These are phyloP conservation scores for Hyphopichia burtonii DNA, from an alignment of 1,139 yeast species.

Conservation along the genomic window DNA sequence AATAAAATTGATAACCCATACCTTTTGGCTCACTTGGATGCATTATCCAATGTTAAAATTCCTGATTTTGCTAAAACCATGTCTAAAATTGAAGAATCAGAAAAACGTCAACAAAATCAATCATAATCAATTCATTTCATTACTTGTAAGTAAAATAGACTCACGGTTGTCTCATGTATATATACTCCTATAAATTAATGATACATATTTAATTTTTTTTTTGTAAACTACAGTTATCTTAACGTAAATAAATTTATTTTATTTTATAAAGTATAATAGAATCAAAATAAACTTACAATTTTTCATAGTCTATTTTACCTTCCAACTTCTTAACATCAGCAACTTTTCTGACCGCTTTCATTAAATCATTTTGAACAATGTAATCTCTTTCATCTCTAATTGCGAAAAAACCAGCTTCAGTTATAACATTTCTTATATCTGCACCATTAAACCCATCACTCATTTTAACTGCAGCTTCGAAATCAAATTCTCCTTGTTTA, in stretches of 20 bases:
- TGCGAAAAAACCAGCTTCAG: slow-evolving; percentile 99
- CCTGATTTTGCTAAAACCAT: slow-evolving; percentile 35
- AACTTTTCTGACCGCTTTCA: slow-evolving; percentile 98
- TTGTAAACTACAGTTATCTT: too few species aligned
- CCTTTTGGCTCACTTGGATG: slow-evolving; percentile 40
- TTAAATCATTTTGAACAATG: slow-evolving; percentile 86
- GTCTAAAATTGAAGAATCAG: slow-evolving; percentile 14
- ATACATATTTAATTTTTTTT: background rate
- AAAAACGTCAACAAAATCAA: background rate
- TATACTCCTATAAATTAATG: background rate
- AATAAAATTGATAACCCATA: slow-evolving; percentile 41
- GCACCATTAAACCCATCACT: slow-evolving; percentile 99
- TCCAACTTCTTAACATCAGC: slow-evolving; percentile 96
- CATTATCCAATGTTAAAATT: slow-evolving; percentile 28
- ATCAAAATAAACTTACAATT: slow-evolving; percentile 50
- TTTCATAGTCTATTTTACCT: slow-evolving; percentile 92
- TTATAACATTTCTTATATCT: slow-evolving; percentile 92
- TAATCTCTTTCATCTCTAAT: slow-evolving; percentile 97
- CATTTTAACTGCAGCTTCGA: slow-evolving; percentile 96
- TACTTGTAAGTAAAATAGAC: background rate
- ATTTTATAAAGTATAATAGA: too few species aligned
- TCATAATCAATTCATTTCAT: background rate
- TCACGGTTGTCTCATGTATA: slow-evolving; percentile 3
- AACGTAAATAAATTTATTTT: too few species aligned
- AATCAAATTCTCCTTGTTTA: slow-evolving; percentile 94